These are phyloP conservation scores for Fallopia convolvulus DNA, from an alignment of 148 eudicot genomes.

Conservation along the genomic window DNA sequence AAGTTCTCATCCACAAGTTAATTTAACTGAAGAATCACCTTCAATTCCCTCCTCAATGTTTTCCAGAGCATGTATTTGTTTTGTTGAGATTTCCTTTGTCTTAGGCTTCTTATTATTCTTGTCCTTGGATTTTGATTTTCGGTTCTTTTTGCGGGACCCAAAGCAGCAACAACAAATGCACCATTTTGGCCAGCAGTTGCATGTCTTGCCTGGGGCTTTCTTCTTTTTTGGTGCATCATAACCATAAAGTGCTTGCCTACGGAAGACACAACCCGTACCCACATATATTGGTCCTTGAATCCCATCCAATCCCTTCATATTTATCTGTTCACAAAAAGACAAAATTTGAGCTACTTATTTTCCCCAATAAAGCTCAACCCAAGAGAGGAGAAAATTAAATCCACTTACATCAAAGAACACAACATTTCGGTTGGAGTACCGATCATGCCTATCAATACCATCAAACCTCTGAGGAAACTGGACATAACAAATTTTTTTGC, in stretches of 20 bases:
- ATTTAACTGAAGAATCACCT: slow-evolving; percentile 37
- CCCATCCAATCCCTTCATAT: slow-evolving; percentile 91
- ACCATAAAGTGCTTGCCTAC: slow-evolving; percentile 87
- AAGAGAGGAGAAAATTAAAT: neutral
- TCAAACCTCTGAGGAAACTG: slow-evolving; percentile 94
- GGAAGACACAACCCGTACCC: slow-evolving; percentile 81
- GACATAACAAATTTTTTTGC: slow-evolving; percentile 90
- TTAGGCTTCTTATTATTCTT: slow-evolving; percentile 44
- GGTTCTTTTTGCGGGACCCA: slow-evolving; percentile 47
- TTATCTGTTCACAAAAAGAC: slow-evolving; percentile 36
- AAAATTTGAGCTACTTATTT: neutral
- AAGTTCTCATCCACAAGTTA: neutral
- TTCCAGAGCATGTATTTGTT: slow-evolving; percentile 85
- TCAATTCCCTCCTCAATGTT: slow-evolving; percentile 94
- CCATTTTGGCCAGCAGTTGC: slow-evolving; percentile 88
- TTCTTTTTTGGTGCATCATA: slow-evolving; percentile 71
- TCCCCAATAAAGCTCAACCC: neutral
- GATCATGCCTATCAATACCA: slow-evolving; percentile 88
- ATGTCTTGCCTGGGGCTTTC: slow-evolving; percentile 68
- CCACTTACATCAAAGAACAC: slow-evolving; percentile 87
- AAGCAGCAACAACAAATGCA: slow-evolving; percentile 53
- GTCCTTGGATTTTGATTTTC: slow-evolving; percentile 60
- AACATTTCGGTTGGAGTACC: slow-evolving; percentile 80
- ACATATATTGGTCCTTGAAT: slow-evolving; percentile 90
- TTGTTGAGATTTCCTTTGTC: slow-evolving; percentile 51